Evolutionary conservation across 176 grass and related monocot species (phyloP).

Genomic region (Elaeis guineensis): DNA sequence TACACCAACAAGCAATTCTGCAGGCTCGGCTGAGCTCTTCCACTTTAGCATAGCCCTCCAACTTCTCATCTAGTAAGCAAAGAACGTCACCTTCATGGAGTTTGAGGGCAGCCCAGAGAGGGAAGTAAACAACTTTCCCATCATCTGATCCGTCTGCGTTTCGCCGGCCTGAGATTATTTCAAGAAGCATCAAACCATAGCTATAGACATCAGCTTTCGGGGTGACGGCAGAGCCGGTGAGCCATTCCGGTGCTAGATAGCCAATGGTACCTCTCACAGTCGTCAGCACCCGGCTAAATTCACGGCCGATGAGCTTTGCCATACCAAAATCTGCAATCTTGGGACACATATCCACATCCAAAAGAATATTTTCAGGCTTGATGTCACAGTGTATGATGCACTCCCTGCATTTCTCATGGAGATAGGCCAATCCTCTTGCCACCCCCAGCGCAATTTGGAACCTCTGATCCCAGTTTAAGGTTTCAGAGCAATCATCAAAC

Average conservation of each 20-base stretch:
- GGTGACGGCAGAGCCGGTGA: slow-evolving; percentile 23
- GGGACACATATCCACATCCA: slow-evolving; percentile 18
- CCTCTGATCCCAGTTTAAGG: slow-evolving; percentile 23
- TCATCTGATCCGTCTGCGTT: not conserved
- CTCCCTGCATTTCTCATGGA: slow-evolving; percentile 38
- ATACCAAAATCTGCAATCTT: slow-evolving; percentile 50
- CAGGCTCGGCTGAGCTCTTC: not conserved
- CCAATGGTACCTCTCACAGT: slow-evolving; percentile 31
- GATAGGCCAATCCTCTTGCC: slow-evolving; percentile 24
- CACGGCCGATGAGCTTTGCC: slow-evolving; percentile 10
- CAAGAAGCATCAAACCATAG: slow-evolving; percentile 34
- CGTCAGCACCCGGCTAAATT: slow-evolving; percentile 22
- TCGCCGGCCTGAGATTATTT: slow-evolving; percentile 32
- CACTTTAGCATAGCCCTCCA: slow-evolving; percentile 15
- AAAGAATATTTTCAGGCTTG: slow-evolving; percentile 36
- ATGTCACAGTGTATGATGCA: slow-evolving; percentile 53
- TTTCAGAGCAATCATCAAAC: not conserved
- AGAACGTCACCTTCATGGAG: slow-evolving; percentile 25
- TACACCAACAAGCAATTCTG: slow-evolving; percentile 40
- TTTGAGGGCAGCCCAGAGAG: not conserved
- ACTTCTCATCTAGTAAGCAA: slow-evolving; percentile 14
- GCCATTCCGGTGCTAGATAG: slow-evolving; percentile 44
- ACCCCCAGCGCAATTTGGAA: slow-evolving; percentile 13
- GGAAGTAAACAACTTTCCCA: slow-evolving; percentile 3
- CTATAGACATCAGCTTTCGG: slow-evolving; percentile 34